A percentile compares a stretch with the other conserved stretches of the same genome.
Conservation (phyloP, 208 protist genomes). For the Trypanosoma cruzi region DNA sequence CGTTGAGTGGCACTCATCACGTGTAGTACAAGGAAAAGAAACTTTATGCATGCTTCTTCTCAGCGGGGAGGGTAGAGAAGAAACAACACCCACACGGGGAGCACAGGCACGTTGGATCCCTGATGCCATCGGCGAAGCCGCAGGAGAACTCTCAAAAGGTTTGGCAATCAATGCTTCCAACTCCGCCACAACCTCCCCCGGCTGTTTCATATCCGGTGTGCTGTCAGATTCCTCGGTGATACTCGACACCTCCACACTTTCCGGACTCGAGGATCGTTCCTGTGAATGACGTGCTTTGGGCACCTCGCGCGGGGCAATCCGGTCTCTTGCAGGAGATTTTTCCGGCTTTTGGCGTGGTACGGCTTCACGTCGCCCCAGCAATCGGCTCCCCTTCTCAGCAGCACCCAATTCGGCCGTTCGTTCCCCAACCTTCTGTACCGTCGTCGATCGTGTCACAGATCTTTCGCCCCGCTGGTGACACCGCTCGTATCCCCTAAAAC, state of each 20-base stretch:
- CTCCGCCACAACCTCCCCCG: constrained; percentile 18
- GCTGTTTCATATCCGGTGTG: neutral
- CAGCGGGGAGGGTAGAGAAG: constrained; percentile 4
- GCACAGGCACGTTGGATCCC: neutral
- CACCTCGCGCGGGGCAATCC: neutral
- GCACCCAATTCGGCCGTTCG: neutral
- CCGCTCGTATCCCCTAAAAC: neutral
- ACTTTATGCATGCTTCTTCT: neutral
- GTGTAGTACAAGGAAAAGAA: neutral
- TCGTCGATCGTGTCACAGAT: neutral
- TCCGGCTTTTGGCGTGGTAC: neutral
- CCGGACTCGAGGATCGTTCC: constrained; percentile 5
- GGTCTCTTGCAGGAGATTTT: neutral
- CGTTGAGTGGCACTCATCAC: neutral
- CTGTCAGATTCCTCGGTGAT: constrained; percentile 15
- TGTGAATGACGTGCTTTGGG: neutral
- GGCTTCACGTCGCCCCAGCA: neutral
- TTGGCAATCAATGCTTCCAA: constrained; percentile 16
- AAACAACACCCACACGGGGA: neutral
- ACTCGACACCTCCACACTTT: constrained; percentile 22
- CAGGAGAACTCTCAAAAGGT: constrained; percentile 2
- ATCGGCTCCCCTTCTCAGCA: neutral
- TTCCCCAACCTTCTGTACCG: neutral
- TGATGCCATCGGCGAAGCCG: constrained; percentile 1
- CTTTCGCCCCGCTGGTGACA: neutral